phyloP scores from a whole-genome alignment of 495 filamentous ascomycete genomes.

The Podospora australis region DNA sequence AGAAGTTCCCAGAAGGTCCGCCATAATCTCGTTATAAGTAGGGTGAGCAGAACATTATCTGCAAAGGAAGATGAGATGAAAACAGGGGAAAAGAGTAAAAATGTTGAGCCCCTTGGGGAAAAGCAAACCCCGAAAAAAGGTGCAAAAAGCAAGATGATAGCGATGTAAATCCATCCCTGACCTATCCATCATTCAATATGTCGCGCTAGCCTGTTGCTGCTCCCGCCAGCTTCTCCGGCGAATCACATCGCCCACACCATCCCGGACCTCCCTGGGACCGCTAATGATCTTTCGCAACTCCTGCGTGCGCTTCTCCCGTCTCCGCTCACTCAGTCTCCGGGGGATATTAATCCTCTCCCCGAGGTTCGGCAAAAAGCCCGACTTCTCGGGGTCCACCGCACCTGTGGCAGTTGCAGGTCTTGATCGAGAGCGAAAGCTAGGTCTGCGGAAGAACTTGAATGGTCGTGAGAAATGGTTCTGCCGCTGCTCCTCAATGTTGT shows the following conservation, averaged over 20 bases:
- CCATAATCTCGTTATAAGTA: too few species aligned
- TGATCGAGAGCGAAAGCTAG: background rate
- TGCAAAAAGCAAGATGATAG: too few species aligned
- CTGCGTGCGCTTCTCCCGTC: conserved; percentile 58
- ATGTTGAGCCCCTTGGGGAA: too few species aligned
- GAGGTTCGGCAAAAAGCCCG: too few species aligned
- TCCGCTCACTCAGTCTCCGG: conserved; percentile 52
- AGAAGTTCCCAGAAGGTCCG: too few species aligned
- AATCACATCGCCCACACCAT: conserved; percentile 48
- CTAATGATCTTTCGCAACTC: conserved; percentile 63
- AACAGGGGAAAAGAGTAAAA: too few species aligned
- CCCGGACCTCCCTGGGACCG: conserved; percentile 41
- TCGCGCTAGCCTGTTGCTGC: too few species aligned
- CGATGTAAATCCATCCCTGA: too few species aligned
- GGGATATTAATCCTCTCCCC: conserved; percentile 41
- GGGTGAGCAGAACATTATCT: too few species aligned
- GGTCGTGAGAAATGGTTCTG: conserved; percentile 10
- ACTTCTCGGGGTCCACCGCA: conserved; percentile 22
- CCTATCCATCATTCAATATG: too few species aligned
- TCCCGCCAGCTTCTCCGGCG: conserved; percentile 25
- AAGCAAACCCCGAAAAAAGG: too few species aligned
- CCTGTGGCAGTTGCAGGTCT: conserved; percentile 1
- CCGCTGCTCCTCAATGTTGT: conserved; percentile 10
- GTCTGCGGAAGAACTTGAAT: background rate
- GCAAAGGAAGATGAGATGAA: too few species aligned